Evolutionary conservation across 768 basidiomycete species (phyloP).

Genomic region (Boletus subcaerulescens): DNA sequence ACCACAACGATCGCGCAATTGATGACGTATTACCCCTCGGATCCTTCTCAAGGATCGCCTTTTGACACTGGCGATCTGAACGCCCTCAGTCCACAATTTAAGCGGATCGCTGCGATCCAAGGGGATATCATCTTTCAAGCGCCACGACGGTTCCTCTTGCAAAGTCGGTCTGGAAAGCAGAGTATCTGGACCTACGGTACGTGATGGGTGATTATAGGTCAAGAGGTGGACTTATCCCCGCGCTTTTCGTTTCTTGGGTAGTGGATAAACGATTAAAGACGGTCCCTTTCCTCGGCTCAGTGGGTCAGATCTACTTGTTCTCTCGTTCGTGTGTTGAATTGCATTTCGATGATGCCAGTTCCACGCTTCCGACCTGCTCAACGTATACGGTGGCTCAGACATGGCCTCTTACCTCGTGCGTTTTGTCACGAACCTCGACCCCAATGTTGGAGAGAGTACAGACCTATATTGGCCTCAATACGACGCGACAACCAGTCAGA

Average conservation of each 20-base stretch:
- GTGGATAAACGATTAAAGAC: constrained; percentile 47
- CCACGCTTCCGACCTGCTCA: constrained; percentile 36
- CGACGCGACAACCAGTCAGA: constrained; percentile 26
- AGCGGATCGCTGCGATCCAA: constrained; percentile 47
- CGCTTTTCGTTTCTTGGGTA: constrained; percentile 10
- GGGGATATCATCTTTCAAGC: constrained; percentile 53
- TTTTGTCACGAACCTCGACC: constrained; percentile 26
- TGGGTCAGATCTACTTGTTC: not conserved
- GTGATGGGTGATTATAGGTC: not conserved
- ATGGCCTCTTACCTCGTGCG: constrained; percentile 37
- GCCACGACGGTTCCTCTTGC: constrained; percentile 46
- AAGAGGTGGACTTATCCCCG: not conserved
- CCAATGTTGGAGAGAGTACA: constrained; percentile 34
- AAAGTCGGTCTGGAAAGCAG: constrained; percentile 36
- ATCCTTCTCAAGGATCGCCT: constrained; percentile 47
- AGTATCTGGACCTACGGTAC: constrained; percentile 36
- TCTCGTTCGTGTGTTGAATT: too few species aligned
- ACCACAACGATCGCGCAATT: constrained; percentile 24
- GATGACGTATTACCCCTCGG: constrained; percentile 35
- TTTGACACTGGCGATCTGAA: constrained; percentile 48
- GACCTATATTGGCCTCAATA: constrained; percentile 46
- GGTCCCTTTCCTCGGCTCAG: constrained; percentile 20
- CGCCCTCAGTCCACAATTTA: constrained; percentile 46
- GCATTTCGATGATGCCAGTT: not conserved
- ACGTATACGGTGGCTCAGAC: constrained; percentile 42